A percentile compares a stretch with the other conserved stretches of the same genome.
These are phyloP conservation scores for Gleditsia sinensis DNA, from an alignment of 306 rosid genomes.

Conservation along the genomic window DNA sequence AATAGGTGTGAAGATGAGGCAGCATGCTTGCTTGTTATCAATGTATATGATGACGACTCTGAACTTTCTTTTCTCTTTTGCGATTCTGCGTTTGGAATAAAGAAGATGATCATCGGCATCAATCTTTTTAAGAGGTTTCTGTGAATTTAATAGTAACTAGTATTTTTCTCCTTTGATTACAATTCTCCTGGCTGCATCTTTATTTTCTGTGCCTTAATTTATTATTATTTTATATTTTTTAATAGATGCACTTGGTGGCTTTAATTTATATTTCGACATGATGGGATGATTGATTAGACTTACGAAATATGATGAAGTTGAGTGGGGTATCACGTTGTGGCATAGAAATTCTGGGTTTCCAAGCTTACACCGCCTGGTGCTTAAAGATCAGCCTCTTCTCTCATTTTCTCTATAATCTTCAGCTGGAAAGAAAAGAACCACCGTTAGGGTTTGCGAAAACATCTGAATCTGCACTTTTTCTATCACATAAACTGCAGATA, in stretches of 20 bases:
- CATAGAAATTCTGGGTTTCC: conserved; percentile 26
- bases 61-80: conserved; percentile 28
- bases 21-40: conserved; percentile 36
- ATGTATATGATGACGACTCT: conserved; percentile 27
- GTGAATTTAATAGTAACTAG: conserved; percentile 29
- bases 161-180: conserved; percentile 11
- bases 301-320: conserved; percentile 28
- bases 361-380: not conserved
- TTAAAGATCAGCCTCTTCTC: conserved; percentile 25
- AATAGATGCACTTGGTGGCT: conserved; percentile 16
- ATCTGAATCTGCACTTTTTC: conserved; percentile 18
- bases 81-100: conserved; percentile 49
- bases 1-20: conserved; percentile 40
- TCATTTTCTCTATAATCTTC: not conserved
- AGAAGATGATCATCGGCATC: conserved; percentile 38
- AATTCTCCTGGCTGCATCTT: conserved; percentile 36
- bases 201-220: conserved; percentile 27
- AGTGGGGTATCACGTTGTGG: conserved; percentile 6
- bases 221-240: conserved; percentile 22
- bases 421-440: not conserved
- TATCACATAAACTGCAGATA: not conserved
- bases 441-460: conserved; percentile 45
- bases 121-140: conserved; percentile 33
- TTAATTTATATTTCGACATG: conserved; percentile 36
- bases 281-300: conserved; percentile 49